A percentile compares a stretch with the other conserved stretches of the same genome.
Evolutionary conservation across 345 rosid genomes (phyloP).

Genomic region (Citrus maxima): DNA sequence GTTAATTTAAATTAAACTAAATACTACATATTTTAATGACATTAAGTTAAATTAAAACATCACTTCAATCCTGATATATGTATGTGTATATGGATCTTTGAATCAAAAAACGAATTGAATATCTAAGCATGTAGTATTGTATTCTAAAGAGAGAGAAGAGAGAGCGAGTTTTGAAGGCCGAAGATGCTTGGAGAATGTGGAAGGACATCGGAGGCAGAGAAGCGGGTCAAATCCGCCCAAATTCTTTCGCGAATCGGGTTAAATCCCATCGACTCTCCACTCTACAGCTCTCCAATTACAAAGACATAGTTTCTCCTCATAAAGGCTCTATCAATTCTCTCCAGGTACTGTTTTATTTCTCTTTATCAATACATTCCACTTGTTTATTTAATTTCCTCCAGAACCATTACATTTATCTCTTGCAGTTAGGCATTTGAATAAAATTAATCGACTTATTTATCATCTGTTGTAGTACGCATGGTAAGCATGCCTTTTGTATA

Average conservation of each 20-base stretch:
- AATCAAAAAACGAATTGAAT: not conserved
- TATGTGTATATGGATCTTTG: not conserved
- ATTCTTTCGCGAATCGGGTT: conserved; percentile 55
- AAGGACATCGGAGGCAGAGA: conserved; percentile 78
- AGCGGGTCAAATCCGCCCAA: conserved; percentile 64
- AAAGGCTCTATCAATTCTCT: conserved; percentile 87
- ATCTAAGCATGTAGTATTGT: not conserved
- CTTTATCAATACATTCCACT: not conserved
- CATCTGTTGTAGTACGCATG: not conserved
- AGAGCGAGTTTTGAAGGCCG: conserved; percentile 23
- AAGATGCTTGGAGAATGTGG: conserved; percentile 92
- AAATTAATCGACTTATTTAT: not conserved
- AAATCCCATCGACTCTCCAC: conserved; percentile 52
- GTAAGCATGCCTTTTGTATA: not conserved
- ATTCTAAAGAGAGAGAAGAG: not conserved
- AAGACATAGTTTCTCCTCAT: conserved; percentile 83
- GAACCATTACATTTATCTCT: not conserved
- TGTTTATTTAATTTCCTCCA: not conserved
- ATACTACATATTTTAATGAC: not conserved
- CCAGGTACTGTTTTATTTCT: conserved; percentile 43
- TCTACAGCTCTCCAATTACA: conserved; percentile 71
- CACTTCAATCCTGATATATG: no score
- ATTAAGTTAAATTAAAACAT: not conserved
- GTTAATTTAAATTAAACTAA: not conserved
- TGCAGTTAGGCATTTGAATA: not conserved